A percentile compares a stretch with the other conserved stretches of the same genome.
These are phyloP conservation scores for Castanospermum australe DNA, from an alignment of 306 rosid genomes.

Conservation along the genomic window DNA sequence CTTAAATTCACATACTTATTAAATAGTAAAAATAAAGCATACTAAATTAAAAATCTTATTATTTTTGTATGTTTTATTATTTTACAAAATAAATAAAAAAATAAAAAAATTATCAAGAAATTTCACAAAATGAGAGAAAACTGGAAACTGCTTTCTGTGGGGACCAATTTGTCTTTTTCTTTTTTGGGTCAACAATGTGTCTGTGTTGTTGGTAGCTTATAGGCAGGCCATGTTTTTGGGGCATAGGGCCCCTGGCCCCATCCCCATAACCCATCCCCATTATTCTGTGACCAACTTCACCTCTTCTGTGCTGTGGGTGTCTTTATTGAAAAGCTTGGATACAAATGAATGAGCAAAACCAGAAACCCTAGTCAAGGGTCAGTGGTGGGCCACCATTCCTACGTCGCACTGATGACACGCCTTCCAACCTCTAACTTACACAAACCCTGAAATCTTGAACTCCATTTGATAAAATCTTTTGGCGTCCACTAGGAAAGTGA, in stretches of 20 bases:
- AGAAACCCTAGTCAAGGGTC: constrained; percentile 59
- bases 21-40: neutral
- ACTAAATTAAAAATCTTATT: neutral
- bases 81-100: no score
- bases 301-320: constrained; percentile 16
- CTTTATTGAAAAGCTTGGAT: constrained; percentile 23
- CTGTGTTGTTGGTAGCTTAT: neutral
- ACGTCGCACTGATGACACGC: constrained; percentile 39
- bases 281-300: constrained; percentile 57
- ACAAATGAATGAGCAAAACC: constrained; percentile 13
- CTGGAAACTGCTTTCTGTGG: neutral
- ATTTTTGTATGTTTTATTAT: no score
- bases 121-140: neutral
- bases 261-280: constrained; percentile 25
- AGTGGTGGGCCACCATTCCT: constrained; percentile 43
- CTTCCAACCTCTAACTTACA: constrained; percentile 18
- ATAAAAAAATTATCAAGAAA: neutral
- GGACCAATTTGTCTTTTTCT: constrained; percentile 6
- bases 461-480: constrained; percentile 62
- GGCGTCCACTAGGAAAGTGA: constrained; percentile 72
- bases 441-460: constrained; percentile 36
- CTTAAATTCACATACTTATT: neutral
- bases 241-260: constrained; percentile 12
- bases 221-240: neutral
- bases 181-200: no score